Conservation (phyloP, 2,329 filamentous ascomycete species). For the Diaporthe sp. region DNA sequence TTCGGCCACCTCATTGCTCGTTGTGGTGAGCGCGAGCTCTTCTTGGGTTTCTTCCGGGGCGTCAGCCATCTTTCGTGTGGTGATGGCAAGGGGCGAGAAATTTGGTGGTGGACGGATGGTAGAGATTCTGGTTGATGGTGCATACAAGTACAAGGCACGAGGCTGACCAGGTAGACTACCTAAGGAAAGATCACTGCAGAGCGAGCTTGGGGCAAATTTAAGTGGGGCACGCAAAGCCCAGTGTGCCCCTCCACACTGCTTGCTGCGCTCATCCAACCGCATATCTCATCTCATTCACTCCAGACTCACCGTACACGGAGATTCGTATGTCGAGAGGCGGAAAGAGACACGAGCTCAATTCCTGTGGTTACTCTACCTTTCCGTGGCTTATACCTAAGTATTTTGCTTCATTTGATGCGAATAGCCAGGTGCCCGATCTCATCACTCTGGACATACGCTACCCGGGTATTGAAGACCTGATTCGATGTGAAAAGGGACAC, state of each 20-base stretch:
- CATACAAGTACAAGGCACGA: conserved; percentile 11
- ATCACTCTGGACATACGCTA: background rate
- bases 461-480: background rate
- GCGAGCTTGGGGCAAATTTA: conserved; percentile 27
- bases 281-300: background rate
- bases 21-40: conserved; percentile 54
- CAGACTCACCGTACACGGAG: background rate
- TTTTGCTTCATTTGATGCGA: background rate
- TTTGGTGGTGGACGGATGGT: background rate
- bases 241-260: conserved; percentile 20
- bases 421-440: background rate
- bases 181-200: background rate
- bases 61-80: conserved; percentile 46
- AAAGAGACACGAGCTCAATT: background rate
- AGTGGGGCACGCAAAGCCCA: conserved; percentile 28
- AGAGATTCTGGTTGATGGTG: background rate
- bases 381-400: background rate
- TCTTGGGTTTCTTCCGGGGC: conserved; percentile 43
- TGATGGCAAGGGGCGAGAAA: background rate
- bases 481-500: background rate
- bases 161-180: conserved; percentile 18
- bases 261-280: background rate
- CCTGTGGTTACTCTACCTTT: background rate
- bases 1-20: conserved; percentile 60
- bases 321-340: background rate